Evolutionary conservation across 306 rosid species (phyloP), one percentile per base, ranked within the genome.

Genomic region (Neltuma alba): DNA sequence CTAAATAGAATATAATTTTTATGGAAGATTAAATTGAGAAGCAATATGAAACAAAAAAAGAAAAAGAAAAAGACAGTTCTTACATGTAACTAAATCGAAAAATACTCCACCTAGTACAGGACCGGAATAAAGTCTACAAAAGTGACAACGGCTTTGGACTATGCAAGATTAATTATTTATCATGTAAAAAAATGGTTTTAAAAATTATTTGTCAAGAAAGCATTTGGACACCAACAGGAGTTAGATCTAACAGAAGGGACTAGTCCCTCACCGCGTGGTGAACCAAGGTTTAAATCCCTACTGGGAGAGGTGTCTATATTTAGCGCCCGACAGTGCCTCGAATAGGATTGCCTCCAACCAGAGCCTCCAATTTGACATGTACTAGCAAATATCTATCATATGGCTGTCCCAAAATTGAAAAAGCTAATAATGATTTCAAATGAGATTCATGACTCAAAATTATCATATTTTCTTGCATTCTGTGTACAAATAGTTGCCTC

Each of bases 401-500:
- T 47, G n/a, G 54, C 16, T 44, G 48, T 44, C 18, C 47, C 3
- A 16, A 15, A 45, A 45, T n/a, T n/a, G n/a, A 47, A 47, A 47
- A 47, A 16, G 2, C 50, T 14, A 44, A 44, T 15, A 63, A 34
- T 2, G 13, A 45, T 2, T 21, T 6, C 5, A 31, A 27, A 20
- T 20, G 52, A 6, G 3, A 62, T 20, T 10, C 12, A 7, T 23
- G 30, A 52, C 41, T 50, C 28, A 15, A 23, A 21, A 77, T 25
- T 52, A 37, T 52, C 23, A 34, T 54, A 25, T 28, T 76, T 66
- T 68, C 34, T 67, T 11, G 23, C 75, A 52, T 15, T 67, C 48
- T 81, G 64, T 81, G 70, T 58, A 55, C n/a, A 23, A 67, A 48
- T 42, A 45, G 54, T 75, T 48, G 85, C 85, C 82, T 80, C 47